Conservation (phyloP, 129 eudicot genomes). For the Scalesia atractyloides region DNA sequence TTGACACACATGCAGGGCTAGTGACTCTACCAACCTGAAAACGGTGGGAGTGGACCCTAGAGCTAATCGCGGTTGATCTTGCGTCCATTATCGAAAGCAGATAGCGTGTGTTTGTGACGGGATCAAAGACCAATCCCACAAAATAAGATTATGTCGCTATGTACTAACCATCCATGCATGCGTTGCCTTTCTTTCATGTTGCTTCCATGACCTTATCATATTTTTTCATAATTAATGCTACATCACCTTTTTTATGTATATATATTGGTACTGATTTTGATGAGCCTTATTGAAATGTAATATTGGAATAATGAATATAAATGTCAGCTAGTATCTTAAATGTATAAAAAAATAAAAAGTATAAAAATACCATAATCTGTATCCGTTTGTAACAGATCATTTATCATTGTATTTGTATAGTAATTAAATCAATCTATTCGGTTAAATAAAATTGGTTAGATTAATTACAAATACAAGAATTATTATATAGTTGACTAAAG, state of each 20-base stretch:
- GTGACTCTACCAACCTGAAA: conserved; percentile 31
- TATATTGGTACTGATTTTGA: neutral
- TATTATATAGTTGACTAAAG: too few species aligned
- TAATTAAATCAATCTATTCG: too few species aligned
- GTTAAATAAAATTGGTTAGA: too few species aligned
- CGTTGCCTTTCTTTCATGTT: conserved; percentile 9
- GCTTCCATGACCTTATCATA: conserved; percentile 9
- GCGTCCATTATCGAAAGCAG: neutral
- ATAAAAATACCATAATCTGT: too few species aligned
- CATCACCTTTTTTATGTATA: neutral
- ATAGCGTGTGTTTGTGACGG: neutral
- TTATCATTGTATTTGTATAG: too few species aligned
- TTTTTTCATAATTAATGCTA: conserved; percentile 4
- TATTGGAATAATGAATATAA: neutral
- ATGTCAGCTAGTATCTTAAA: neutral
- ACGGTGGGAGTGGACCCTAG: conserved; percentile 33
- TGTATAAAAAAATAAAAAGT: too few species aligned
- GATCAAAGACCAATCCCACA: conserved; percentile 14
- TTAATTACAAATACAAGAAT: too few species aligned
- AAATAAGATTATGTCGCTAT: conserved; percentile 12
- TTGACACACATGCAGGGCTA: conserved; percentile 20
- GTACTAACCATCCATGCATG: neutral
- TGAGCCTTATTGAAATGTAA: neutral
- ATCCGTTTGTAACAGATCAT: too few species aligned
- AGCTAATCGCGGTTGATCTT: conserved; percentile 29